Percentiles rank a stretch among this genome's conserved stretches.
Evolutionary conservation across 192 early-diverging fungal genomes (phyloP).

Genomic region (Kappamyces sp.): DNA sequence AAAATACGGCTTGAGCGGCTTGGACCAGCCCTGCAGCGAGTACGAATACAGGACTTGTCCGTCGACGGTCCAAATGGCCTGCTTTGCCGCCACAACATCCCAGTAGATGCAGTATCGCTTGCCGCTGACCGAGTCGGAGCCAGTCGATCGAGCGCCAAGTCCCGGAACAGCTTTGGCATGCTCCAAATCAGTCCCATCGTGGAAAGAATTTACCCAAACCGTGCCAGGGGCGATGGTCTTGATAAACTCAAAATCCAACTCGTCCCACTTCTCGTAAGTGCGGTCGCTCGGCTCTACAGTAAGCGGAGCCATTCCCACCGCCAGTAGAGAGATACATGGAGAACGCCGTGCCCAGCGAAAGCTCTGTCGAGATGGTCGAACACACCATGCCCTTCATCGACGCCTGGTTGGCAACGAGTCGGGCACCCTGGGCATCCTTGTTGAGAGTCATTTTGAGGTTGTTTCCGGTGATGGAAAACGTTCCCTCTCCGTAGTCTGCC

Average conservation of each 20-base stretch:
- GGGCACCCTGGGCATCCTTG: too few species aligned
- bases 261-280: background rate
- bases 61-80: background rate
- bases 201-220: slow-evolving; percentile 3
- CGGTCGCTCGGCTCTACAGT: background rate
- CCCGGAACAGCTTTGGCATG: background rate
- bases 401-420: too few species aligned
- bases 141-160: background rate
- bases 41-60: background rate
- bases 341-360: too few species aligned
- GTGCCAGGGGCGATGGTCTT: background rate
- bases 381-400: too few species aligned
- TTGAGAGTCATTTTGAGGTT: too few species aligned
- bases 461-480: too few species aligned
- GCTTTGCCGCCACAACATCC: background rate
- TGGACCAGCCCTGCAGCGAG: slow-evolving; percentile 1
- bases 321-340: too few species aligned
- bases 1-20: background rate
- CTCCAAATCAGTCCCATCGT: background rate
- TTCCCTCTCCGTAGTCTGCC: too few species aligned
- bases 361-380: too few species aligned
- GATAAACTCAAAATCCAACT: slow-evolving; percentile 1
- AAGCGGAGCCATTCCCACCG: too few species aligned
- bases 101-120: slow-evolving; percentile 1
- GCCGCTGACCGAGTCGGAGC: background rate